These are phyloP conservation scores for Backusella mclennaniae DNA, from an alignment of 192 early-diverging fungal species.

Conservation along the genomic window DNA sequence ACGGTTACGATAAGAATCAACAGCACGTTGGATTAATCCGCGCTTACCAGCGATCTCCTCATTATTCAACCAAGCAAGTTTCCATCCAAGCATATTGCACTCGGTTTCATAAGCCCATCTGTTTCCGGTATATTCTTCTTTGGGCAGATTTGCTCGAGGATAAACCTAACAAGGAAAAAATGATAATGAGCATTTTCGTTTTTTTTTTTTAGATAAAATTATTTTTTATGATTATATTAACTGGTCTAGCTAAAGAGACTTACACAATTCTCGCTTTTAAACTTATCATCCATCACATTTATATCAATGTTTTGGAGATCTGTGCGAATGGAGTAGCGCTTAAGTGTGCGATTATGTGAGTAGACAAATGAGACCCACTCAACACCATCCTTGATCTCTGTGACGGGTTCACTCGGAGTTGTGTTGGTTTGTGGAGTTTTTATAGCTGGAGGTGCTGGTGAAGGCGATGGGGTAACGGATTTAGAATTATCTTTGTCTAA, in stretches of 20 bases:
- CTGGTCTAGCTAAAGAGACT: slow-evolving; percentile 13
- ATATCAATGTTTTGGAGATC: slow-evolving; percentile 63
- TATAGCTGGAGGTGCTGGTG: background rate
- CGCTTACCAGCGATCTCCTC: slow-evolving; percentile 61
- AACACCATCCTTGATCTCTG: slow-evolving; percentile 47
- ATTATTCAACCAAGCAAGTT: slow-evolving; percentile 76
- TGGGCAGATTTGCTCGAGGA: slow-evolving; percentile 70
- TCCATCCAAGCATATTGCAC: slow-evolving; percentile 85
- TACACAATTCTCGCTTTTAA: slow-evolving; percentile 76
- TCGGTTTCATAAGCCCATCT: slow-evolving; percentile 84
- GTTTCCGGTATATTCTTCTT: slow-evolving; percentile 69
- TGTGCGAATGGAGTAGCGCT: slow-evolving; percentile 64
- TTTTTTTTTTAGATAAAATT: background rate
- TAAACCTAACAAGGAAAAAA: slow-evolving; percentile 45
- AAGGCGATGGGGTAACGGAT: background rate
- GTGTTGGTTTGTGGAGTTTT: background rate
- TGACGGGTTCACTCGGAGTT: slow-evolving; percentile 29
- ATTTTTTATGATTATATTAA: background rate
- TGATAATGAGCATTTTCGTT: background rate
- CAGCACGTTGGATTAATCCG: slow-evolving; percentile 82
- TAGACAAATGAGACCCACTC: slow-evolving; percentile 71
- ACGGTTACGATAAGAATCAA: slow-evolving; percentile 76
- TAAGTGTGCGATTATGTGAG: slow-evolving; percentile 65
- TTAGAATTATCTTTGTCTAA: background rate
- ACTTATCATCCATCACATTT: slow-evolving; percentile 48